Evolutionary conservation across 306 rosid species (phyloP).

Genomic region (Luffa aegyptiaca): DNA sequence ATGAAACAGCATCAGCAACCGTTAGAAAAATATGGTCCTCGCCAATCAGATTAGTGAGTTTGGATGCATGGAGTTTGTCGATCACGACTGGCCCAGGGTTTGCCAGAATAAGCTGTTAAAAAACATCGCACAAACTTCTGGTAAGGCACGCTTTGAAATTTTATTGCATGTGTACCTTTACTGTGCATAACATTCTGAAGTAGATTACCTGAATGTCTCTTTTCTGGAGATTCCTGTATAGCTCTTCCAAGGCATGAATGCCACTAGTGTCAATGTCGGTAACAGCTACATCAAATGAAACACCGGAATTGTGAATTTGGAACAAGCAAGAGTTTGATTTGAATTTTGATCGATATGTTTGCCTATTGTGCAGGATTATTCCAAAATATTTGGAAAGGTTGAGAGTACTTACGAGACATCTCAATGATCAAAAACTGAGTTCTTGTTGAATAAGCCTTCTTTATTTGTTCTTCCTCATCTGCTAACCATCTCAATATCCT

Average conservation of each 20-base stretch:
- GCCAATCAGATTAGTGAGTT: constrained; percentile 43
- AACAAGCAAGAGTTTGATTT: neutral
- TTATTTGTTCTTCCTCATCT: constrained; percentile 63
- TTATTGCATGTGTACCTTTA: neutral
- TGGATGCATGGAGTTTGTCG: constrained; percentile 63
- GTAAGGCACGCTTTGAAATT: constrained; percentile 21
- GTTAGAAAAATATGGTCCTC: constrained; percentile 73
- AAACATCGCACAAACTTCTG: constrained; percentile 12
- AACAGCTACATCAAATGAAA: constrained; percentile 47
- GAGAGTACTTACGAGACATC: constrained; percentile 70
- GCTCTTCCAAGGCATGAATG: constrained; percentile 86
- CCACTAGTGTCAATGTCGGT: constrained; percentile 95
- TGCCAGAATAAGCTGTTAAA: constrained; percentile 71
- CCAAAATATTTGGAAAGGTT: neutral
- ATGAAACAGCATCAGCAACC: constrained; percentile 68
- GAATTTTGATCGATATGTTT: neutral
- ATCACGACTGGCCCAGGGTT: constrained; percentile 79
- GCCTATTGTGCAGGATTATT: neutral
- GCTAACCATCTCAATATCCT: constrained; percentile 80
- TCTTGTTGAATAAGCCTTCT: constrained; percentile 33
- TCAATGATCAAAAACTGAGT: constrained; percentile 75
- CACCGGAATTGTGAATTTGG: neutral
- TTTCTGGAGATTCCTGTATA: constrained; percentile 60
- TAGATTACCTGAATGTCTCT: constrained; percentile 55
- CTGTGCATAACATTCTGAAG: neutral